Percentiles rank a stretch among this genome's conserved stretches.
phyloP scores from a whole-genome alignment of 768 basidiomycete genomes.

The Trametes meyenii region DNA sequence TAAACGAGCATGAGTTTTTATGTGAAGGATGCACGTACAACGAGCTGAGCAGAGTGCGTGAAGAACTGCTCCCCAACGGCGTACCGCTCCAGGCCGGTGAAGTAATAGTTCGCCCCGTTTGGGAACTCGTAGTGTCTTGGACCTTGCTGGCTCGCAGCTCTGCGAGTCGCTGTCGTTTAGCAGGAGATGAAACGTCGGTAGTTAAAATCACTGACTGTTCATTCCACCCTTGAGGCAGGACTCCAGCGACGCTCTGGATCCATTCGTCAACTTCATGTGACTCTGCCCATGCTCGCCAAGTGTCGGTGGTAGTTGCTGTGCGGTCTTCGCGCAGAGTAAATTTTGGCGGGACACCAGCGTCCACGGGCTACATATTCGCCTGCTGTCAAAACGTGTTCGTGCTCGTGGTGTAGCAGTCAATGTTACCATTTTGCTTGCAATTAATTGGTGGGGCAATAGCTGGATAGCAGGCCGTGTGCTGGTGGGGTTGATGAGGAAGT shows the following conservation, averaged over 20 bases:
- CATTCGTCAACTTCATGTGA: slow-evolving; percentile 88
- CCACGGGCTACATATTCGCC: slow-evolving; percentile 60
- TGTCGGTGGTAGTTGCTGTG: slow-evolving; percentile 68
- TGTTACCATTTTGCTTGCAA: slow-evolving; percentile 73
- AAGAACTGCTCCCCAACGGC: slow-evolving; percentile 90
- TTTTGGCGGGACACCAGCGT: slow-evolving; percentile 62
- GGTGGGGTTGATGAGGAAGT: slow-evolving; percentile 57
- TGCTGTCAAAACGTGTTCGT: not conserved
- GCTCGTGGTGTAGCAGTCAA: not conserved
- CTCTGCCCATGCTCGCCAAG: slow-evolving; percentile 84
- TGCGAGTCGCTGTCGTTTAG: slow-evolving; percentile 32
- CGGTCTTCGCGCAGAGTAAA: slow-evolving; percentile 80
- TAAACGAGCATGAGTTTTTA: not conserved
- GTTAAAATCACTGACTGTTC: slow-evolving; percentile 62
- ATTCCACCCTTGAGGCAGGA: slow-evolving; percentile 87
- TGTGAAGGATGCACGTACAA: slow-evolving; percentile 24
- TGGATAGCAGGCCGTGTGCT: slow-evolving; percentile 61
- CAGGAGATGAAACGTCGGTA: not conserved
- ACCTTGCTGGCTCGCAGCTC: slow-evolving; percentile 58
- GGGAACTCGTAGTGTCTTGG: slow-evolving; percentile 90
- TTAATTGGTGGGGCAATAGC: slow-evolving; percentile 84
- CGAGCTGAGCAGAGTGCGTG: slow-evolving; percentile 54
- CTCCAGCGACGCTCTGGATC: slow-evolving; percentile 85
- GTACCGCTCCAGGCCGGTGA: slow-evolving; percentile 74
- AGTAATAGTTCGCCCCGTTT: slow-evolving; percentile 85